Base-by-base conservation (phyloP, 495 filamentous ascomycete genomes). In the Penicillium desertorum region DNA sequence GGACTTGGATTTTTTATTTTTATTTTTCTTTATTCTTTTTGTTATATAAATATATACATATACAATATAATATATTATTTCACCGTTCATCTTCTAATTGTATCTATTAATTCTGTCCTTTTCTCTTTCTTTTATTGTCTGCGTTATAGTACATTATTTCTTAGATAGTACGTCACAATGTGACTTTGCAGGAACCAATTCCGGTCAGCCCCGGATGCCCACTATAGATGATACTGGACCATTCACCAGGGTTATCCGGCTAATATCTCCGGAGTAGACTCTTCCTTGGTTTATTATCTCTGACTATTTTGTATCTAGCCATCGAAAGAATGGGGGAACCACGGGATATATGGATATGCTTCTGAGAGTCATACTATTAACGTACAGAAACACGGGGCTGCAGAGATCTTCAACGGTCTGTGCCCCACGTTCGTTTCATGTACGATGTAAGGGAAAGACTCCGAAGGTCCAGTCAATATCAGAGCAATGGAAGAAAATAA, bases 141-240 rank as follows among this genome's bases (percentile, higher is more conserved):
- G 16, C 3, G 19, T 30, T 47, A 0, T 46, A n/a, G n/a, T n/a
- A 29, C 10, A 29, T 32, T 20, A 6, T 16, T n/a, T 23, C 30
- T 17, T 10, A 54, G 23, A 45, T 45, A 23, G 41, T 55, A 55
- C 53, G 53, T 55, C 53, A 55, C 53, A 47, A 32, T 44, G 52
- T 54, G 49, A 45, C 53, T 30, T 30, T 39, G 32, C 53, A 55
- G 43, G 53, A 22, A 47, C 53, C 53, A 39, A 43, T 55, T 55
- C 52, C 52, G 53, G 53, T 47, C 53, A 47, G 53, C 53, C 53
- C 53, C 53, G 53, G 52, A 55, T 45, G 53, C n/a, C 53, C 53
- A 55, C 53, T 46, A 44, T 47, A 44, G 53, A 16, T 47, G 32
- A 12, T 37, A 16, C 19, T 6, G 44, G n/a, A 34, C 53, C 53